Conservation (phyloP, 148 eudicot genomes). For the Polygonum aviculare region DNA sequence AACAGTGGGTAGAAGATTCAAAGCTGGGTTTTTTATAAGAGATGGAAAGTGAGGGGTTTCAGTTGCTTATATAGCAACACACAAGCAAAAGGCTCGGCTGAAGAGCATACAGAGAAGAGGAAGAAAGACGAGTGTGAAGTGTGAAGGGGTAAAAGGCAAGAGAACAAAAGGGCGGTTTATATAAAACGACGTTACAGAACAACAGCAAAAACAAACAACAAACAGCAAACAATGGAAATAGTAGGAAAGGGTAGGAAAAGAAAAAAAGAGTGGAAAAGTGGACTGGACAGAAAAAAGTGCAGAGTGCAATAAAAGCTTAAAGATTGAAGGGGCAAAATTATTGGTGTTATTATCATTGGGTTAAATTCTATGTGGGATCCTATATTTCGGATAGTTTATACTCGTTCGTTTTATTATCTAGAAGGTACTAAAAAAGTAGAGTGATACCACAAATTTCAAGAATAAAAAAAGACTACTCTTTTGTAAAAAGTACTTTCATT, state of each 20-base stretch:
- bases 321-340: too few relatives aligned
- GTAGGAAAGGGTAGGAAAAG: too few relatives aligned
- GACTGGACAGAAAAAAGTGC: not conserved
- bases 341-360: too few relatives aligned
- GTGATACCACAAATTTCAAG: too few relatives aligned
- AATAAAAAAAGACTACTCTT: too few relatives aligned
- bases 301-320: not conserved
- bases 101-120: not conserved
- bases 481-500: too few relatives aligned
- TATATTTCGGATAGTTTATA: too few relatives aligned
- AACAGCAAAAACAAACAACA: not conserved
- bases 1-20: too few relatives aligned
- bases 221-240: not conserved
- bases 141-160: not conserved
- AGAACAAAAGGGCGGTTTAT: slow-evolving; percentile 17
- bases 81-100: not conserved
- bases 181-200: slow-evolving; percentile 1
- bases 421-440: too few relatives aligned
- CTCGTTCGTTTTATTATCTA: too few relatives aligned
- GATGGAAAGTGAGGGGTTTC: not conserved
- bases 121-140: not conserved
- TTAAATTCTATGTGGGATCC: too few relatives aligned
- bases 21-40: not conserved
- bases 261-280: not conserved
- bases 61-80: not conserved